Percentiles rank a stretch among this genome's conserved stretches.
phyloP scores from a whole-genome alignment of 768 basidiomycete species.

The Chlorophyllum brunneum region DNA sequence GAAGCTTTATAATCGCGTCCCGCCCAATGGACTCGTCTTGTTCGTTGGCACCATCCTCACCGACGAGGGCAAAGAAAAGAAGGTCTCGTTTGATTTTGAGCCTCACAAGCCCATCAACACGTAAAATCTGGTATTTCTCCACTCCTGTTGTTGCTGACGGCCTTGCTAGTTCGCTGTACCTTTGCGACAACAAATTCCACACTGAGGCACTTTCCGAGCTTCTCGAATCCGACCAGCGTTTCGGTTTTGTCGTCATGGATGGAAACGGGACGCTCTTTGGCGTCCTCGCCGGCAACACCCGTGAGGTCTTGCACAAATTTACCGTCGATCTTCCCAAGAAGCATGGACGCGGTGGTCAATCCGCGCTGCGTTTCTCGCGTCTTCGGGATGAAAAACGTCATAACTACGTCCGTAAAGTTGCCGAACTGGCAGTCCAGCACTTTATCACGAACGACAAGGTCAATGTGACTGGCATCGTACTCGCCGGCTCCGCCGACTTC shows the following conservation, averaged over 20 bases:
- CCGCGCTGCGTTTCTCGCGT: slow-evolving; percentile 98
- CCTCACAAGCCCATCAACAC: slow-evolving; percentile 99
- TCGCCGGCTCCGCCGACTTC: slow-evolving; percentile 97
- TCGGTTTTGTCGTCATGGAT: slow-evolving; percentile 99
- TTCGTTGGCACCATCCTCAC: slow-evolving; percentile 98
- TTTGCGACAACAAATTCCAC: slow-evolving; percentile 99
- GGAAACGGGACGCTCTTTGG: slow-evolving; percentile 98
- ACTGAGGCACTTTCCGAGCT: slow-evolving; percentile 96
- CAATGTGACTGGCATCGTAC: slow-evolving; percentile 92
- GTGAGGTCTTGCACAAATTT: slow-evolving; percentile 97
- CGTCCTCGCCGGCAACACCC: slow-evolving; percentile 92
- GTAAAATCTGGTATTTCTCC: slow-evolving; percentile 40
- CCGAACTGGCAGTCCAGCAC: slow-evolving; percentile 94
- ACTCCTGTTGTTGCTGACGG: background rate
- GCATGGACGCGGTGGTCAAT: slow-evolving; percentile 99
- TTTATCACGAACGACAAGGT: slow-evolving; percentile 98
- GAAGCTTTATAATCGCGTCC: slow-evolving; percentile 94
- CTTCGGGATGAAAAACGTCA: slow-evolving; percentile 98
- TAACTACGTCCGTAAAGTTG: slow-evolving; percentile 99
- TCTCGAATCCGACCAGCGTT: slow-evolving; percentile 94
- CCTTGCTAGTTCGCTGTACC: slow-evolving; percentile 78
- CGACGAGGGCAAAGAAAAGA: slow-evolving; percentile 99
- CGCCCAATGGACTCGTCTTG: slow-evolving; percentile 94
- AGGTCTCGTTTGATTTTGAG: slow-evolving; percentile 97
- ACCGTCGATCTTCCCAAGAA: slow-evolving; percentile 99